Percentiles rank a stretch among this genome's conserved stretches.
Evolutionary conservation across 169 alveolate species (phyloP).

Genomic region (Plasmodium inui): DNA sequence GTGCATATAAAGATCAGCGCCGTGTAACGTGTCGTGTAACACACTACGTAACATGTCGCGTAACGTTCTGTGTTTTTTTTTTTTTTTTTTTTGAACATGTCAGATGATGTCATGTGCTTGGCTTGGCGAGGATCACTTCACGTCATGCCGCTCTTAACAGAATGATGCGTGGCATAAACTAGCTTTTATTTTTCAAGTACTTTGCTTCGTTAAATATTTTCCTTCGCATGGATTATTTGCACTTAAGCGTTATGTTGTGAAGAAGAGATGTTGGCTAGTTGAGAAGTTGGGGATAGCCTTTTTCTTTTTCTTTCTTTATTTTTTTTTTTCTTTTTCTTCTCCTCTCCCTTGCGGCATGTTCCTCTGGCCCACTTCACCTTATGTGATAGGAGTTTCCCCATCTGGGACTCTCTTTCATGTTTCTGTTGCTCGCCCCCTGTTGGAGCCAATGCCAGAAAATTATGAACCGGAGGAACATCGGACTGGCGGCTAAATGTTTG

Average conservation of each 20-base stretch:
- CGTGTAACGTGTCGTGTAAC: neutral
- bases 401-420: too few relatives aligned
- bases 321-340: neutral
- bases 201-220: neutral
- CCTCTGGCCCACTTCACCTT: neutral
- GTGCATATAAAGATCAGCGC: neutral
- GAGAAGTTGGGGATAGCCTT: neutral
- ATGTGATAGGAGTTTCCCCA: too few relatives aligned
- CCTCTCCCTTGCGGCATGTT: neutral
- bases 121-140: neutral
- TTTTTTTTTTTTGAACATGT: neutral
- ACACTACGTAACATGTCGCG: too few relatives aligned
- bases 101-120: neutral
- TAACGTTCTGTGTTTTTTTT: neutral
- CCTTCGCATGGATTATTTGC: neutral
- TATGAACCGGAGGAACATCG: neutral
- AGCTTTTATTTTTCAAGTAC: neutral
- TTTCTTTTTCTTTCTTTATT: constrained; percentile 21
- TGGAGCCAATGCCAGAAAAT: neutral
- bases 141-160: neutral
- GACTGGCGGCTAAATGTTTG: neutral
- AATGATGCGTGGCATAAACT: neutral
- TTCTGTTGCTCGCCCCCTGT: neutral
- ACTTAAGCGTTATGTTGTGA: neutral
- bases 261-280: neutral